Evolutionary conservation across 1,284 basidiomycete species (phyloP).

Genomic region (Apiotrichum akiyoshidainum): DNA sequence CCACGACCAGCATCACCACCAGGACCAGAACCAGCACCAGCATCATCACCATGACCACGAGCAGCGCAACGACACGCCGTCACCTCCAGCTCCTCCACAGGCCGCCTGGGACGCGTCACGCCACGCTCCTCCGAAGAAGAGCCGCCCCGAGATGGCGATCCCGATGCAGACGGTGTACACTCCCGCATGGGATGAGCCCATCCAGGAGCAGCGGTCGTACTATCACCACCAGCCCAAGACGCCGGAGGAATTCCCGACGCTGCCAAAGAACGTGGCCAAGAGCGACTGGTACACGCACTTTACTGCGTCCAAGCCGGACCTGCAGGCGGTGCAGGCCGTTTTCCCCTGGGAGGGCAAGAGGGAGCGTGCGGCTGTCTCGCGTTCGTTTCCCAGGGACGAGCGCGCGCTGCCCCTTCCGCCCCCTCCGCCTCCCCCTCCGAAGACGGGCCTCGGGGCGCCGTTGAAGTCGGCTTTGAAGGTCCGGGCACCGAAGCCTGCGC

Average conservation of each 20-base stretch:
- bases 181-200: conserved; percentile 56
- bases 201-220: conserved; percentile 36
- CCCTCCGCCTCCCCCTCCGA: not conserved
- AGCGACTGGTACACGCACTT: conserved; percentile 54
- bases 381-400: conserved; percentile 17
- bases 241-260: conserved; percentile 36
- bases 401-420: not conserved
- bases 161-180: conserved; percentile 51
- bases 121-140: conserved; percentile 50
- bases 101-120: conserved; percentile 53
- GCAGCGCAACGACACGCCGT: conserved; percentile 10
- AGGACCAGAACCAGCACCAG: not conserved
- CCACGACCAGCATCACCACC: too few species aligned
- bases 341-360: conserved; percentile 86
- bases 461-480: not conserved
- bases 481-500: not conserved
- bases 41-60: conserved; percentile 15
- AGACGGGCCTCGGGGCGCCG: too few species aligned
- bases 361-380: conserved; percentile 31
- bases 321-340: conserved; percentile 53
- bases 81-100: conserved; percentile 4
- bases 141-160: conserved; percentile 52
- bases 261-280: conserved; percentile 40
- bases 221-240: conserved; percentile 16
- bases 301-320: conserved; percentile 60